Evolutionary conservation across 108 stramenopile genomes (phyloP).

Genomic region (Conticribra guillardii): DNA sequence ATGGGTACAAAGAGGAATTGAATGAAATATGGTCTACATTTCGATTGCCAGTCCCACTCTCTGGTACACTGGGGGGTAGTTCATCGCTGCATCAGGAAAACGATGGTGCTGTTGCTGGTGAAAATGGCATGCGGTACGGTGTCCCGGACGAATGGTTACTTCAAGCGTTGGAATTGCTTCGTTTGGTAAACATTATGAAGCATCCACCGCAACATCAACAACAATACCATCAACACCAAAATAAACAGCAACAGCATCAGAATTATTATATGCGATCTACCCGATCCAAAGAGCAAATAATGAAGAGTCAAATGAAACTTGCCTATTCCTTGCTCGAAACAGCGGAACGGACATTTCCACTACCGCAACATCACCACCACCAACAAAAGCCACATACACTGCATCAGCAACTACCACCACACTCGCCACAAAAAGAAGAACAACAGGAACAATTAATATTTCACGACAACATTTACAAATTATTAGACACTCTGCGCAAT

Average conservation of each 20-base stretch:
- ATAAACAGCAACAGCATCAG: neutral
- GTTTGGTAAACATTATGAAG: slow-evolving; percentile 33
- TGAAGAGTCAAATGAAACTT: slow-evolving; percentile 25
- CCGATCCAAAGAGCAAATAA: slow-evolving; percentile 9
- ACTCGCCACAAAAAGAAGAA: slow-evolving; percentile 3
- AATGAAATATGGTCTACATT: slow-evolving; percentile 25
- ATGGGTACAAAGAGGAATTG: slow-evolving; percentile 1
- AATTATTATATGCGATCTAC: no score
- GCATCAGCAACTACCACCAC: neutral
- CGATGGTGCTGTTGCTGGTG: slow-evolving; percentile 1
- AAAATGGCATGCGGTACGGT: neutral
- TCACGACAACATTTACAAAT: slow-evolving; percentile 16
- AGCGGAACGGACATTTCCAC: slow-evolving; percentile 27
- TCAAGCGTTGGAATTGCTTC: slow-evolving; percentile 26
- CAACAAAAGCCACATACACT: slow-evolving; percentile 4
- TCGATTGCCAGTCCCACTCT: slow-evolving; percentile 27
- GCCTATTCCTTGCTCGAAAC: slow-evolving; percentile 9
- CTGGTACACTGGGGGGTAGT: no score
- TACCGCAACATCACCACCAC: slow-evolving; percentile 3
- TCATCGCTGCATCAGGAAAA: no score
- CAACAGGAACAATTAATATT: slow-evolving; percentile 9
- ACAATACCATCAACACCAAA: neutral
- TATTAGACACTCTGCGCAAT: slow-evolving; percentile 13
- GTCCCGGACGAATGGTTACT: slow-evolving; percentile 19
- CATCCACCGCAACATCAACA: neutral